Evolutionary conservation across 2,329 filamentous ascomycete species (phyloP).

Genomic region (Scopulariopsis brevicaulis): DNA sequence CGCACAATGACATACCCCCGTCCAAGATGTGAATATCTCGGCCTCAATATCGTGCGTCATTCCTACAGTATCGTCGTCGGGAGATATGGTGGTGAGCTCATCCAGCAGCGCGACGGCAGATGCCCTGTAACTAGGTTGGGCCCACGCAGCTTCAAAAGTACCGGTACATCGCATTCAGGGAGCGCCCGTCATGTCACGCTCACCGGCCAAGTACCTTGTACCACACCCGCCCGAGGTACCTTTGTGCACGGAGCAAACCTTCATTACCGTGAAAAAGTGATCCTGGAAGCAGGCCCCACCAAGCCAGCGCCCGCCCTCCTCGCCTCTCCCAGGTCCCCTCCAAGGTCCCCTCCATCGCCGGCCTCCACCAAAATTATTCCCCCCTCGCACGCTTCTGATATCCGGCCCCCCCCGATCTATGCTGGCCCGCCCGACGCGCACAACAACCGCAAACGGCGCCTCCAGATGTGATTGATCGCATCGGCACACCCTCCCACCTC

Average conservation of each 20-base stretch:
- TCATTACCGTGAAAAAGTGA: not conserved
- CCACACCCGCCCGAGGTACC: not conserved
- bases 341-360: conserved; percentile 3
- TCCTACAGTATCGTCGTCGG: not conserved
- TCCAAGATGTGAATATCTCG: not conserved
- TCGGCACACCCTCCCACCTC: not conserved
- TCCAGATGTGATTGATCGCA: conserved; percentile 4
- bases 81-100: no score
- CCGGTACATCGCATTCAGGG: no score
- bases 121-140: no score
- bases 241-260: not conserved
- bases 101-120: no score
- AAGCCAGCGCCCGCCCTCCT: conserved; percentile 1
- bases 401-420: not conserved
- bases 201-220: not conserved
- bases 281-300: not conserved
- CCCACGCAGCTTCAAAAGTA: no score
- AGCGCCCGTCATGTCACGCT: no score
- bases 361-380: conserved; percentile 5
- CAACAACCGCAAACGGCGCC: not conserved
- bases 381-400: not conserved
- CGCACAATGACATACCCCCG: not conserved
- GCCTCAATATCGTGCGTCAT: not conserved
- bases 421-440: not conserved
- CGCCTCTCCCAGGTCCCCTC: not conserved